These are phyloP conservation scores for Cladosporium colombiae DNA, from an alignment of 2,329 filamentous ascomycete species.

Conservation along the genomic window DNA sequence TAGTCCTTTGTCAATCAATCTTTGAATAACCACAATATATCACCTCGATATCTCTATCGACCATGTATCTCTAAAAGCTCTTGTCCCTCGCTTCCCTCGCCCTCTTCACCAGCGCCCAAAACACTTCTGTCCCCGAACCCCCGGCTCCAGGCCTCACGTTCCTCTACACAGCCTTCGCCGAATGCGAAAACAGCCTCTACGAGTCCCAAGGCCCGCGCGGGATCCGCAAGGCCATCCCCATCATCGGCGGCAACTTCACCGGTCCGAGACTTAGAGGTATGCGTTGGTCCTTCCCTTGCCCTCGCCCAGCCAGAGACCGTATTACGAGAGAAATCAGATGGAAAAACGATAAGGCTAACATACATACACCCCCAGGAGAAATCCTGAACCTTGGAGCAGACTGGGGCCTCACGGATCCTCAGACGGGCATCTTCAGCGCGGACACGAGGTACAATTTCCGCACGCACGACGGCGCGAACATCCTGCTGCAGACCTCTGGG, in stretches of 20 bases:
- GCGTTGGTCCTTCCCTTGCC: too few species aligned
- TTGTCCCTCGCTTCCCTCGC: conserved; percentile 19
- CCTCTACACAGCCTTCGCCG: conserved; percentile 34
- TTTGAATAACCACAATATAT: background rate
- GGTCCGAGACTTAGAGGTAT: conserved; percentile 29
- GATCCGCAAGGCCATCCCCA: conserved; percentile 34
- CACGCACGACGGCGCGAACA: conserved; percentile 39
- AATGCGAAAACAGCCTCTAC: conserved; percentile 31
- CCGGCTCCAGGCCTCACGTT: conserved; percentile 29
- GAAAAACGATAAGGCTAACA: conserved; percentile 6
- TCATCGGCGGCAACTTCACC: conserved; percentile 36
- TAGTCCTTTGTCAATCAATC: background rate
- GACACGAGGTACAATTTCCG: conserved; percentile 42
- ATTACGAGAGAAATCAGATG: too few species aligned
- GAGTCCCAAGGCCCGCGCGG: conserved; percentile 30
- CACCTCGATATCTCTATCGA: background rate
- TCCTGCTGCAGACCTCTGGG: conserved; percentile 39
- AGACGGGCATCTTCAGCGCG: conserved; percentile 36
- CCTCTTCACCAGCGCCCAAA: conserved; percentile 17
- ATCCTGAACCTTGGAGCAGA: conserved; percentile 42
- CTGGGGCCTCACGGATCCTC: conserved; percentile 39
- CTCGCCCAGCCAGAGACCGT: too few species aligned
- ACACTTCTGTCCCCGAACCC: conserved; percentile 18
- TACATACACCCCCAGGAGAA: conserved; percentile 23
- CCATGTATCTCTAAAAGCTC: conserved; percentile 11